Conservation (phyloP, 148 eudicot genomes). For the Limonium bicolor region DNA sequence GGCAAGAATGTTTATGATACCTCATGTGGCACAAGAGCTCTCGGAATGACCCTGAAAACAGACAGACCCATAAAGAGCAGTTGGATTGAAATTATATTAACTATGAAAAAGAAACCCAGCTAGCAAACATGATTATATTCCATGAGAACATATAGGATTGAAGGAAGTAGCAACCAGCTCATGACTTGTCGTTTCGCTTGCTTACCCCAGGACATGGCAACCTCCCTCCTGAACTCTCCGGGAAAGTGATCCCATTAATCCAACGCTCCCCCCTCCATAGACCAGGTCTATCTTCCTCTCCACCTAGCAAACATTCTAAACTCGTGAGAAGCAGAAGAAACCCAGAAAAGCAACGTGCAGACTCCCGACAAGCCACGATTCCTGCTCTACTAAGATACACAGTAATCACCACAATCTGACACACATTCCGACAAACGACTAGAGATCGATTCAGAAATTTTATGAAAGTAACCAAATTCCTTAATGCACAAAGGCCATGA, state of each 20-base stretch:
- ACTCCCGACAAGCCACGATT: too few relatives aligned
- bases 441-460: background rate
- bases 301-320: slow-evolving; percentile 27
- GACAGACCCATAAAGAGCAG: slow-evolving; percentile 7
- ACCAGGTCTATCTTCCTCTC: slow-evolving; percentile 78
- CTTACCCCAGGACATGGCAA: slow-evolving; percentile 94
- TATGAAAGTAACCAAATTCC: too few relatives aligned
- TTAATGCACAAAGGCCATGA: too few relatives aligned
- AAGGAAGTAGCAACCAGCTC: too few relatives aligned
- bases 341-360: background rate
- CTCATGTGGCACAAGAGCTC: slow-evolving; percentile 87
- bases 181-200: too few relatives aligned
- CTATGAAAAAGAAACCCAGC: background rate
- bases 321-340: too few relatives aligned
- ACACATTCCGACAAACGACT: slow-evolving; percentile 12
- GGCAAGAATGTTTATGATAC: too few relatives aligned
- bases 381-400: too few relatives aligned
- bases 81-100: slow-evolving; percentile 4
- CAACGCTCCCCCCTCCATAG: slow-evolving; percentile 96
- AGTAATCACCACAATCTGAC: background rate
- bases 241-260: slow-evolving; percentile 85
- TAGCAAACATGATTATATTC: too few relatives aligned
- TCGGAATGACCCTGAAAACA: slow-evolving; percentile 74
- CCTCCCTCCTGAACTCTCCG: slow-evolving; percentile 65
- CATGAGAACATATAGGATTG: too few relatives aligned